Evolutionary conservation across 2,329 filamentous ascomycete species (phyloP), one percentile per base, ranked within the genome.

Genomic region (Fusarium subtropicale): DNA sequence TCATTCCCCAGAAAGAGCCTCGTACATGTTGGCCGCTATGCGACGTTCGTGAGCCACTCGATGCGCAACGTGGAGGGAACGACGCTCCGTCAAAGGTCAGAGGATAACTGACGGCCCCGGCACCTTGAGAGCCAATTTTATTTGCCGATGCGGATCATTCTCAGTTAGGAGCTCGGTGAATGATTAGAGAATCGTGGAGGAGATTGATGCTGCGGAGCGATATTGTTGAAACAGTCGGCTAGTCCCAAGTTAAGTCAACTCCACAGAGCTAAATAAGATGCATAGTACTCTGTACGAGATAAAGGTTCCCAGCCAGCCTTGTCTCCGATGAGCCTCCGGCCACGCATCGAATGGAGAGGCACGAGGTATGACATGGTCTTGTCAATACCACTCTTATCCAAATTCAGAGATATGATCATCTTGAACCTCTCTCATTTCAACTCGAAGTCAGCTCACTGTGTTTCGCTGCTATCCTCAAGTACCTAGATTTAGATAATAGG

Each of bases 1-100:
- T 68, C 59, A 54, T 57, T 62, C 64, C 69, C 60, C 62, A 56
- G 56, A 58, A 20, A 56, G 55, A 69, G 46, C 44, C 56, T 71
- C 56, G 64, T 54, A 56, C 61, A 65, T 54, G 38, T 28, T 50
- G 38, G 52, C 36, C 34, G 12, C 53, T 48, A 48, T 41, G 55
- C 56, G 53, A 64, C 34, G 30, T 53, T 67, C 48, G 66, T 67
- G 62, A 64, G 64, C 73, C 73, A 75, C 66, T 75, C 66, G 62
- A 73, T 71, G 42, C 39, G 50, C 66, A 75, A 75, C 73, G 73
- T 75, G 73, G 71, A 57, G 42, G 39, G 39, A 55, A 42, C 26
- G 34, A 44, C 52, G 56, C 34, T 65, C 52, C 66, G 45, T 55
- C 44, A 66, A 61, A 74, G 71, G 57, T 56, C 51, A 66, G 69